Percentiles rank a stretch among this genome's conserved stretches.
phyloP scores from a whole-genome alignment of 345 rosid species.

The Corymbia maculata region DNA sequence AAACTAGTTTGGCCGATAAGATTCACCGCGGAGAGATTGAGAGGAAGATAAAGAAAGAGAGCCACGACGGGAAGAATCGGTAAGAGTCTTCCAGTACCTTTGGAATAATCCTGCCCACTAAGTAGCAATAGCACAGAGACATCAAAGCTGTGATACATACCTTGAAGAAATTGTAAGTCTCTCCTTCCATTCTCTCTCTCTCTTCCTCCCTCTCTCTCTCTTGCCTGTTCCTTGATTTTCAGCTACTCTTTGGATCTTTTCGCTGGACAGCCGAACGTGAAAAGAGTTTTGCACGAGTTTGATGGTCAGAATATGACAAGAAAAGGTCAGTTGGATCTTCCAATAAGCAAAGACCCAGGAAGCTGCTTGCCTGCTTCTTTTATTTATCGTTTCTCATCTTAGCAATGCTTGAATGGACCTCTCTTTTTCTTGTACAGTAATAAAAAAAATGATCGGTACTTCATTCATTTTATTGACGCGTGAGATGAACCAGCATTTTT shows the following conservation, averaged over 20 bases:
- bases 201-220: not conserved
- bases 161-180: not conserved
- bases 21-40: slow-evolving; percentile 2
- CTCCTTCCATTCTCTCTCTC: not conserved
- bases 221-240: not conserved
- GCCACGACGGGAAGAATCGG: not conserved
- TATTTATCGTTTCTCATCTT: not conserved
- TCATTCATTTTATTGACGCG: not conserved
- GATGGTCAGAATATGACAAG: not conserved
- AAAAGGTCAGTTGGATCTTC: not conserved
- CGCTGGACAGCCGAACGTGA: not conserved
- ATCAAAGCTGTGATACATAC: slow-evolving; percentile 12
- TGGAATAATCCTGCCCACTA: not conserved
- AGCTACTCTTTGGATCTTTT: not conserved
- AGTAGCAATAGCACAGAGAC: slow-evolving; percentile 9
- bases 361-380: not conserved
- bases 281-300: not conserved
- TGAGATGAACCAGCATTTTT: not conserved
- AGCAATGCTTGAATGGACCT: not conserved
- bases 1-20: slow-evolving; percentile 7
- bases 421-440: not conserved
- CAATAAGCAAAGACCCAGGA: not conserved
- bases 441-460: not conserved
- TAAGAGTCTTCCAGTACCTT: slow-evolving; percentile 3
- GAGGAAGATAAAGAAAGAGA: slow-evolving; percentile 18